These are phyloP conservation scores for Chamaenerion angustifolium DNA, from an alignment of 345 rosid species.

Conservation along the genomic window DNA sequence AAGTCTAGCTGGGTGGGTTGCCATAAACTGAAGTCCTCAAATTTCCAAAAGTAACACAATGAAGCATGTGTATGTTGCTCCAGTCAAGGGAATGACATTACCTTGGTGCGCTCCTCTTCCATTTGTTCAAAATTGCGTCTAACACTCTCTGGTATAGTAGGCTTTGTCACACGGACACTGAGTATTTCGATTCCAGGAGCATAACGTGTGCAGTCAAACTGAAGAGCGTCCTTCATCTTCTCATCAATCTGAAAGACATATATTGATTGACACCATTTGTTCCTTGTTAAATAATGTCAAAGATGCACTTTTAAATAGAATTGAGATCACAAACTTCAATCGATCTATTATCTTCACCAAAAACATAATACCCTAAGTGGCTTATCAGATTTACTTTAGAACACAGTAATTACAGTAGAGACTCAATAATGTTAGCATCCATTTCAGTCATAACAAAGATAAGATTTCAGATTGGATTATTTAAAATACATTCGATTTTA, in stretches of 20 bases:
- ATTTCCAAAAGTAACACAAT: no score
- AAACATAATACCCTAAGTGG: no score
- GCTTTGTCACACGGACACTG: slow-evolving; percentile 86
- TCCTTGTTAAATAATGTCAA: not conserved
- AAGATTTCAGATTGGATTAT: not conserved
- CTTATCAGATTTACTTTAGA: no score
- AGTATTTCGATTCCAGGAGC: slow-evolving; percentile 91
- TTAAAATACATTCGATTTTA: not conserved
- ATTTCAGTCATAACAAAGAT: not conserved
- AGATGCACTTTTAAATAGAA: no score
- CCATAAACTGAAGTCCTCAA: no score
- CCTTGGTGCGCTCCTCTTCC: slow-evolving; percentile 97
- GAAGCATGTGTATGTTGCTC: not conserved
- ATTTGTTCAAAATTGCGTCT: slow-evolving; percentile 72
- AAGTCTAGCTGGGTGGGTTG: no score
- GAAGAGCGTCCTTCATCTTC: slow-evolving; percentile 93
- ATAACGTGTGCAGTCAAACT: slow-evolving; percentile 73
- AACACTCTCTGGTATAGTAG: slow-evolving; percentile 64
- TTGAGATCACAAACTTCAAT: no score
- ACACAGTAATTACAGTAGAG: no score
- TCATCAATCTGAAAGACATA: slow-evolving; percentile 55
- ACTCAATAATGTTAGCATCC: no score
- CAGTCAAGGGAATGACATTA: slow-evolving; percentile 10
- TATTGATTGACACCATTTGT: no score
- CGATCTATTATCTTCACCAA: no score